Conservation (phyloP, 768 basidiomycete species). For the Trametes cingulata region DNA sequence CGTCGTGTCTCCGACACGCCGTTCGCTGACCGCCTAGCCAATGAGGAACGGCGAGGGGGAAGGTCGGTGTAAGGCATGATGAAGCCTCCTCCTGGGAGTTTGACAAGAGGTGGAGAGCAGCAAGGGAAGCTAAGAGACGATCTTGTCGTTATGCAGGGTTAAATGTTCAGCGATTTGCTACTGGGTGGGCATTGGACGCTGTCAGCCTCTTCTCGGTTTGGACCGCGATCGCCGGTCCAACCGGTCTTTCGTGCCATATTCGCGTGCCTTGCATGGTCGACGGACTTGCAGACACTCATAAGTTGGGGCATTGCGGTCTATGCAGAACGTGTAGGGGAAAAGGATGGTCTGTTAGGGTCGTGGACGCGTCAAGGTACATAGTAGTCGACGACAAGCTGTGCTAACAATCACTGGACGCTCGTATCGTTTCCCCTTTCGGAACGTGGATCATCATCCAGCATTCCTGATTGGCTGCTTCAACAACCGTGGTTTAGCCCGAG, state of each 20-base stretch:
- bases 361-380: too few relatives aligned
- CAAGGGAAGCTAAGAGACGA: neutral
- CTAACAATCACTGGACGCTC: neutral
- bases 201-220: slow-evolving; percentile 9
- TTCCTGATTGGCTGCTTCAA: neutral
- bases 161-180: too few relatives aligned
- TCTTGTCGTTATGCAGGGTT: neutral
- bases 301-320: too few relatives aligned
- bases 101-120: neutral
- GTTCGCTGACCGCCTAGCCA: neutral
- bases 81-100: neutral
- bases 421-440: neutral
- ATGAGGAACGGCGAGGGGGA: slow-evolving; percentile 15
- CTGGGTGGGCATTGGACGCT: too few relatives aligned
- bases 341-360: too few relatives aligned
- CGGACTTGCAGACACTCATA: too few relatives aligned
- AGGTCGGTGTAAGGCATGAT: slow-evolving; percentile 24
- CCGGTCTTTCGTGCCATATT: neutral
- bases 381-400: neutral
- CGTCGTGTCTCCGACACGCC: neutral
- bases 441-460: neutral
- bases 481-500: neutral
- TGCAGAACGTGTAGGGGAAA: too few relatives aligned
- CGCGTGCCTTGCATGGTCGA: too few relatives aligned
- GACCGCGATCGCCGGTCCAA: neutral